phyloP scores from a whole-genome alignment of 306 rosid species.

The Castanospermum australe region DNA sequence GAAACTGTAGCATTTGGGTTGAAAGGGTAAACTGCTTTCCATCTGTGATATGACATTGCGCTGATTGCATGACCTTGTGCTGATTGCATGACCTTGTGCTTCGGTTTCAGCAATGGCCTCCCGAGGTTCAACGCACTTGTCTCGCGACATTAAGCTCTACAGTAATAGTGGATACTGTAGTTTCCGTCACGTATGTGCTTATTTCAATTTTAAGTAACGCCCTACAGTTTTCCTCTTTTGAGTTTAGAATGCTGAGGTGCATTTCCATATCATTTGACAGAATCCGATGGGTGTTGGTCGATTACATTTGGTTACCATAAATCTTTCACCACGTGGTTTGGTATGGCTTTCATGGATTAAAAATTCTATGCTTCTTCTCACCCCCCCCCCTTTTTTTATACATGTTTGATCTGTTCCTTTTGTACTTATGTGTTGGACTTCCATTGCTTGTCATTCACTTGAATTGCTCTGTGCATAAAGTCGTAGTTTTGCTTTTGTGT shows the following conservation, averaged over 20 bases:
- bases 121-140: conserved; percentile 57
- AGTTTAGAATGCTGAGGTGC: conserved; percentile 14
- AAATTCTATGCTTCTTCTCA: neutral
- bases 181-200: conserved; percentile 53
- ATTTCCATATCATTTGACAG: conserved; percentile 41
- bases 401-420: neutral
- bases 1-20: conserved; percentile 19
- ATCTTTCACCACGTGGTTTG: conserved; percentile 60
- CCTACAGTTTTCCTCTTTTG: neutral
- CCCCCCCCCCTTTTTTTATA: neutral
- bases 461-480: neutral
- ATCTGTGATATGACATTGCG: neutral
- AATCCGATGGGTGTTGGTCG: conserved; percentile 50
- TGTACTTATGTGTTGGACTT: neutral
- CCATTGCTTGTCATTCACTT: neutral
- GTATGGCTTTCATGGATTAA: conserved; percentile 49
- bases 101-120: conserved; percentile 54
- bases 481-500: neutral
- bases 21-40: conserved; percentile 12
- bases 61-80: conserved; percentile 28
- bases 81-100: conserved; percentile 29
- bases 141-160: conserved; percentile 47
- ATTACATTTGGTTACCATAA: conserved; percentile 52
- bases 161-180: conserved; percentile 34
- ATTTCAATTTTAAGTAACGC: neutral